Evolutionary conservation across 805 yeast genomes (phyloP), one percentile per base, ranked within the genome.

Genomic region (Pichia pseudocactophila): DNA sequence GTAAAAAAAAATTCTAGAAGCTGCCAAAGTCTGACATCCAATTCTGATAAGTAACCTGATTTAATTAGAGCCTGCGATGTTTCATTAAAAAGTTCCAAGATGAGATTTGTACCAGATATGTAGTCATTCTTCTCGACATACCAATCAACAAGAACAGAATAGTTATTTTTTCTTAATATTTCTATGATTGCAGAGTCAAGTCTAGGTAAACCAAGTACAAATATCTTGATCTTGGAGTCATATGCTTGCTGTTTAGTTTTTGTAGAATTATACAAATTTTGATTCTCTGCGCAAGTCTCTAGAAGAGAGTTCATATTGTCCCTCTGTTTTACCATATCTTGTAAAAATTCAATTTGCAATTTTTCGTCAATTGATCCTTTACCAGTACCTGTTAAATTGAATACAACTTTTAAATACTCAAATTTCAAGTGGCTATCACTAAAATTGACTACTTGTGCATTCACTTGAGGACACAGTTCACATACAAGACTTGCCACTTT

Each of bases 401-500:
- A 61, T n/a, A 71, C 46, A 2, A 49, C 38, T 1, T 46, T 46
- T 32, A 72, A 51, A 47, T 71, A 73, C 25, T 51, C 42, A 45
- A 47, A 70, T 30, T 57, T 56, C 11, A 60, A 22, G 0, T 34
- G 42, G 33, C 53, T 28, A 45, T 54, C 63, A 10, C 58, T 39
- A 19, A 65, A 47, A 2, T 52, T 42, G 30, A 74, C 50, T 1
- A 68, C 58, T 38, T 62, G 58, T 1, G 44, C 37, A 50, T 74
- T 76, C 30, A 76, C 45, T 1, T 49, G 44, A 0, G 74, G 74
- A 38, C 61, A 53, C 48, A 64, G 57, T 13, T 50, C 51, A 12
- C 64, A 53, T 10, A 77, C 55, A 5, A 70, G 43, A 3, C 39
- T 42, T 4, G 69, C 68, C 53, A 74, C 59, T 8, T 56, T 61